These are phyloP conservation scores for Waitea zeae DNA, from an alignment of 1,284 basidiomycete genomes.

Conservation along the genomic window DNA sequence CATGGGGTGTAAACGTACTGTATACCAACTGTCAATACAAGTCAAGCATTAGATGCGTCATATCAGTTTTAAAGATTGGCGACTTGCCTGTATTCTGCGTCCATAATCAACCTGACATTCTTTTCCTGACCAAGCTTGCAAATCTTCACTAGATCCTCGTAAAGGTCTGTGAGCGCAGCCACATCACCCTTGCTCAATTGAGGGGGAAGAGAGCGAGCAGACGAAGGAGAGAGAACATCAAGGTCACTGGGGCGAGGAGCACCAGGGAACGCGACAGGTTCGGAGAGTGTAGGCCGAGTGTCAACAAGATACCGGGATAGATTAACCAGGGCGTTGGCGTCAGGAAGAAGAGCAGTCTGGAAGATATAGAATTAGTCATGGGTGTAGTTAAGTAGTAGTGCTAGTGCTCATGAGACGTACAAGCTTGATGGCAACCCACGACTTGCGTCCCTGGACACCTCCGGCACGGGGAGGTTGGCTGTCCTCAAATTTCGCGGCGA, in stretches of 20 bases:
- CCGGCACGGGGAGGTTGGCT: too few relatives aligned
- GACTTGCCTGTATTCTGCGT: constrained; percentile 63
- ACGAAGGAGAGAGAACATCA: constrained; percentile 19
- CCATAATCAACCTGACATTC: constrained; percentile 53
- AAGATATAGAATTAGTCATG: not conserved
- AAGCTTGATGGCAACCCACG: constrained; percentile 74
- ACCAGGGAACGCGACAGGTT: constrained; percentile 46
- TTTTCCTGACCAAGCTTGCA: constrained; percentile 40
- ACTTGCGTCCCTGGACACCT: constrained; percentile 34
- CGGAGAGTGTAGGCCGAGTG: constrained; percentile 14
- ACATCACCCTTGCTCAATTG: constrained; percentile 35
- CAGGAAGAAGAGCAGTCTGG: constrained; percentile 44
- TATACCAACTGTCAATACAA: constrained; percentile 42
- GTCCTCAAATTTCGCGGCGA: constrained; percentile 68
- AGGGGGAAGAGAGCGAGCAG: too few relatives aligned
- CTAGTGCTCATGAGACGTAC: constrained; percentile 22
- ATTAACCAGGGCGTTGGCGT: constrained; percentile 32
- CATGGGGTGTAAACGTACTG: constrained; percentile 13
- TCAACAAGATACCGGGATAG: constrained; percentile 35
- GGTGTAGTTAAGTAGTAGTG: not conserved
- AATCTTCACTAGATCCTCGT: constrained; percentile 39
- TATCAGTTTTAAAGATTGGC: not conserved
- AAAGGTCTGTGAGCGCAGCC: constrained; percentile 36
- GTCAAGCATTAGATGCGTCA: not conserved
- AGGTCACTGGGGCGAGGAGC: constrained; percentile 31